These are phyloP conservation scores for Amylostereum areolatum DNA, from an alignment of 1,284 basidiomycete species.

Conservation along the genomic window DNA sequence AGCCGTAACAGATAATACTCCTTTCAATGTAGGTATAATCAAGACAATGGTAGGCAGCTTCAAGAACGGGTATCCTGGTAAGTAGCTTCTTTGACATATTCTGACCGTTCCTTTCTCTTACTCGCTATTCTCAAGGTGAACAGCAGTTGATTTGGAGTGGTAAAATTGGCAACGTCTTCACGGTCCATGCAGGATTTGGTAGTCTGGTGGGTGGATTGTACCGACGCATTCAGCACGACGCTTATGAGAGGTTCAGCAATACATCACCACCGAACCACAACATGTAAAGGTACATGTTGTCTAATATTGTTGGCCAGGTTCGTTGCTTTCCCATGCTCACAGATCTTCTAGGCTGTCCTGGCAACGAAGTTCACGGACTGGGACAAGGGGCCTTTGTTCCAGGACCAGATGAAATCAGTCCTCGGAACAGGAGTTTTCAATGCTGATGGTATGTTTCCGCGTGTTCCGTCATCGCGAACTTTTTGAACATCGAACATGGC, in stretches of 20 bases:
- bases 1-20: not conserved
- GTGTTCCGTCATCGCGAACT: not conserved
- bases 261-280: not conserved
- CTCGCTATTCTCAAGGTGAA: too few species aligned
- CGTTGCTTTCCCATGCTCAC: not conserved
- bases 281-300: not conserved
- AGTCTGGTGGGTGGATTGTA: not conserved
- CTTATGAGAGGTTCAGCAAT: not conserved
- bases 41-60: not conserved
- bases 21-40: not conserved
- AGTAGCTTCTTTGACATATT: not conserved
- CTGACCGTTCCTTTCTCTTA: not conserved
- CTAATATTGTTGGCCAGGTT: too few species aligned
- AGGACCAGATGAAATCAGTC: slow-evolving; percentile 18
- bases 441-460: slow-evolving; percentile 38
- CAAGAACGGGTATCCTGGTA: not conserved
- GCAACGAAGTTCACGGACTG: slow-evolving; percentile 16
- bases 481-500: not conserved
- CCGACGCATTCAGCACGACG: too few species aligned
- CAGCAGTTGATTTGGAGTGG: not conserved
- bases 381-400: slow-evolving; percentile 15
- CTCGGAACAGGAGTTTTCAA: slow-evolving; percentile 58
- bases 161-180: not conserved
- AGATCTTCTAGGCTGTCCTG: slow-evolving; percentile 12
- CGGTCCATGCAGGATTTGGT: not conserved